These are phyloP conservation scores for Talaromyces stipitatus DNA, from an alignment of 495 filamentous ascomycete genomes.

Conservation along the genomic window DNA sequence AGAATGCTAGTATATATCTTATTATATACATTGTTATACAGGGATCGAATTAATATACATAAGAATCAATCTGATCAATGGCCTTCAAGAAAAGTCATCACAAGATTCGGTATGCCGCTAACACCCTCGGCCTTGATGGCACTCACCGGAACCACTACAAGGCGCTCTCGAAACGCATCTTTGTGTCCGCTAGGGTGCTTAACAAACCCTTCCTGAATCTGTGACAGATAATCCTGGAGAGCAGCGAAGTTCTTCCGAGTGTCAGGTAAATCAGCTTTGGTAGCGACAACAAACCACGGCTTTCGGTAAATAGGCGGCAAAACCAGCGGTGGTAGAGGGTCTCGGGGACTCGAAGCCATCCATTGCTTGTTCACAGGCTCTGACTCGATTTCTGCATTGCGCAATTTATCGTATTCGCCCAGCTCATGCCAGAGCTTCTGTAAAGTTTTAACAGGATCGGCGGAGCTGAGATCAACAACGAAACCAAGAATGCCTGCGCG, in stretches of 20 bases:
- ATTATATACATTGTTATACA: slow-evolving; percentile 8
- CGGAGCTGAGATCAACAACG: slow-evolving; percentile 77
- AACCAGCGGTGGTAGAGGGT: slow-evolving; percentile 23
- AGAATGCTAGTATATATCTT: no score
- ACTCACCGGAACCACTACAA: slow-evolving; percentile 74
- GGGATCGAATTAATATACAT: slow-evolving; percentile 5
- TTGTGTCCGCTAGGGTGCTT: slow-evolving; percentile 64
- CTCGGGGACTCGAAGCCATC: not conserved
- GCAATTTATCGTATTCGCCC: slow-evolving; percentile 71
- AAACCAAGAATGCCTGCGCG: slow-evolving; percentile 88
- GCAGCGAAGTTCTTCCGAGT: slow-evolving; percentile 69
- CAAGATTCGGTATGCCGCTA: slow-evolving; percentile 66
- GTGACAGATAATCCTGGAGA: slow-evolving; percentile 60
- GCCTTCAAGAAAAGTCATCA: slow-evolving; percentile 61
- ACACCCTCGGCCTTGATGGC: slow-evolving; percentile 82
- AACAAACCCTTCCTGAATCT: slow-evolving; percentile 46
- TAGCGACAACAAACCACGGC: slow-evolving; percentile 96
- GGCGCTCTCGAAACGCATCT: slow-evolving; percentile 56
- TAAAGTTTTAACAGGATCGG: slow-evolving; percentile 69
- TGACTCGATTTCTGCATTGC: slow-evolving; percentile 44
- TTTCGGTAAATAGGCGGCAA: slow-evolving; percentile 70
- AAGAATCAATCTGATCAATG: not conserved
- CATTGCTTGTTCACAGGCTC: slow-evolving; percentile 6
- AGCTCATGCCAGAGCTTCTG: slow-evolving; percentile 85
- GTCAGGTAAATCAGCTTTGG: slow-evolving; percentile 78